phyloP scores from a whole-genome alignment of 1,139 yeast genomes.

The Saccharomyces uvarum region DNA sequence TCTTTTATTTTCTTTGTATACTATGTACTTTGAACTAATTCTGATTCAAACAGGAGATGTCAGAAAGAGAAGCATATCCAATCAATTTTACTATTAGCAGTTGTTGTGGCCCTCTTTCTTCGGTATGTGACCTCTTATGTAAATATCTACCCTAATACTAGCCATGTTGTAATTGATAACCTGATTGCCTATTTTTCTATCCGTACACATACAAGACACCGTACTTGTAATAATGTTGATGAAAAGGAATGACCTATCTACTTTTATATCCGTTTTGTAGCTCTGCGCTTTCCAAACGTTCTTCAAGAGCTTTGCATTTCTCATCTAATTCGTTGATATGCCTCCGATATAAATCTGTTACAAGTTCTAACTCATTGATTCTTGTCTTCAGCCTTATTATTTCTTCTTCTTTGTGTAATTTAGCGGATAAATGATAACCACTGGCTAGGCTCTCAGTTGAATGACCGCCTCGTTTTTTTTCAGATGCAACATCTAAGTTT shows the following conservation, averaged over 20 bases:
- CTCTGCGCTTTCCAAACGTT: not conserved
- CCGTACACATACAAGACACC: not conserved
- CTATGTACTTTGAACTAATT: not conserved
- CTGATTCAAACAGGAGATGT: not conserved
- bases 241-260: not conserved
- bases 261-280: not conserved
- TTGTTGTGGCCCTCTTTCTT: not conserved
- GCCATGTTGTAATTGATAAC: not conserved
- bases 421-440: not conserved
- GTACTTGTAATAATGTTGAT: not conserved
- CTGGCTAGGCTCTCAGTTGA: not conserved
- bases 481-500: not conserved
- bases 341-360: slow-evolving; percentile 76
- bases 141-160: not conserved
- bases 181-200: not conserved
- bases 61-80: not conserved
- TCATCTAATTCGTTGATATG: slow-evolving; percentile 71
- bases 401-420: slow-evolving; percentile 35
- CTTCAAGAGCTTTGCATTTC: slow-evolving; percentile 13
- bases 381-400: slow-evolving; percentile 57
- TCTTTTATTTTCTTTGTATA: not conserved
- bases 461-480: not conserved
- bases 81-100: not conserved
- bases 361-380: slow-evolving; percentile 82
- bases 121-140: not conserved